A percentile compares a stretch with the other conserved stretches of the same genome.
Conservation (phyloP, 495 filamentous ascomycete species). For the Penicillium coprophilum region DNA sequence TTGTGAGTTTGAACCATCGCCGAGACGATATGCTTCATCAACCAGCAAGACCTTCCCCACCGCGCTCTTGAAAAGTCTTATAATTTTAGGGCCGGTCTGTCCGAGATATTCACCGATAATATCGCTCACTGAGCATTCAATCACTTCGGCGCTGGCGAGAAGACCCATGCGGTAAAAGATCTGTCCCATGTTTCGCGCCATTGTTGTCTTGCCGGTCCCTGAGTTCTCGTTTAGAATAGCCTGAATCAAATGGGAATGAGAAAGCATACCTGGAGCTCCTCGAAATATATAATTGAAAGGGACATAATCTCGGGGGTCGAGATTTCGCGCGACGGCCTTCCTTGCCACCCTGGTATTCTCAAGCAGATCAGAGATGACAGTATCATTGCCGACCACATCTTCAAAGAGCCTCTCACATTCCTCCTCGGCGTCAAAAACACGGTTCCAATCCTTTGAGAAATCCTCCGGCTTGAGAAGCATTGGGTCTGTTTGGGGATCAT, state of each 20-base stretch:
- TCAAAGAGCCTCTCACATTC: not conserved
- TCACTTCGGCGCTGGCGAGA: conserved; percentile 31
- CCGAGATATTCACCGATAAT: conserved; percentile 51
- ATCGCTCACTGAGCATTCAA: conserved; percentile 39
- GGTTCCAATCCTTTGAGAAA: not conserved
- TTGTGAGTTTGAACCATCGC: conserved; percentile 33
- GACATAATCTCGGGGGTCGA: not conserved
- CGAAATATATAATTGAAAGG: conserved; percentile 5
- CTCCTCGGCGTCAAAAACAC: not conserved
- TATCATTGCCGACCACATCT: not conserved
- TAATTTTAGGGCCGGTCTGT: conserved; percentile 64
- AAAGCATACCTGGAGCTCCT: conserved; percentile 1
- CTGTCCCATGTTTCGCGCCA: conserved; percentile 32
- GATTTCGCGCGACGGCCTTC: not conserved
- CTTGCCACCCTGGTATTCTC: not conserved
- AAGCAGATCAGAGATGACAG: not conserved
- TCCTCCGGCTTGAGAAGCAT: not conserved
- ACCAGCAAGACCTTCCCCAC: conserved; percentile 64
- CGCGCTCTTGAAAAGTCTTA: conserved; percentile 55
- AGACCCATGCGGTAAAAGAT: conserved; percentile 37
- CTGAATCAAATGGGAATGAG: not conserved
- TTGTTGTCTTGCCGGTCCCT: conserved; percentile 51
- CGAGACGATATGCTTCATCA: conserved; percentile 64
- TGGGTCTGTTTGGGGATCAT: not conserved
- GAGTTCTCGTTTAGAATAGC: not conserved